Evolutionary conservation across 2,329 filamentous ascomycete species (phyloP), one percentile per base, ranked within the genome.

Genomic region (Diaporthe sp.): DNA sequence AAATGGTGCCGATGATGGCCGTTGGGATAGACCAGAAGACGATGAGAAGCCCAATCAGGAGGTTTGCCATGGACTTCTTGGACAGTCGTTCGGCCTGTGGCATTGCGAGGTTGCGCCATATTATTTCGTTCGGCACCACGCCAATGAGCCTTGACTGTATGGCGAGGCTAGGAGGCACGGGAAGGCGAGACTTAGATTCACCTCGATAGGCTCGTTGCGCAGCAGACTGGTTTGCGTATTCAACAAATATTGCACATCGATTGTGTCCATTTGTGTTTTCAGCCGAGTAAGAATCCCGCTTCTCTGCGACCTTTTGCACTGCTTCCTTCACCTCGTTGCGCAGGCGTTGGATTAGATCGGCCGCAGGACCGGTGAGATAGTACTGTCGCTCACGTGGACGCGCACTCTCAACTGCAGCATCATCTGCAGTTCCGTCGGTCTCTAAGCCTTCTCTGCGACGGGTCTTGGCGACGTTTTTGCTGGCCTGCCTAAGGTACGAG

Each of bases 91-190:
- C 72, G n/a, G 72, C 72, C 50, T 76, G 75, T 17, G 75, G 72
- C 68, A 76, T 76, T 5, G 72, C 75, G 8, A 76, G 68, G 22
- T 74, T 76, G 30, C 45, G 22, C 97, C 97, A 99, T 77, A 98
- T 92, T 68, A 98, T 87, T 80, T 98, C 96, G 7, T 87, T 86
- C 0, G 96, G 96, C 71, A 90, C 90, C 70, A 98, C 88, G 60
- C 95, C 95, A 73, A 96, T 96, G 80, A 92, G 95, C 40, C 95
- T 92, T 64, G 95, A 95, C 30, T 93, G 90, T 93, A 98, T 95
- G 83, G 95, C 94, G 55, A 96, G 86, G 35, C 66, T 61, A 30
- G 68, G 17, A 38, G 72, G 75, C 13, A 76, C 47, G 38, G 94
- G 92, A 72, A 94, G 90, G 82, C 97, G 94, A 33, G 52, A 40